phyloP scores from a whole-genome alignment of 495 filamentous ascomycete species.

The Copromyces sp. region DNA sequence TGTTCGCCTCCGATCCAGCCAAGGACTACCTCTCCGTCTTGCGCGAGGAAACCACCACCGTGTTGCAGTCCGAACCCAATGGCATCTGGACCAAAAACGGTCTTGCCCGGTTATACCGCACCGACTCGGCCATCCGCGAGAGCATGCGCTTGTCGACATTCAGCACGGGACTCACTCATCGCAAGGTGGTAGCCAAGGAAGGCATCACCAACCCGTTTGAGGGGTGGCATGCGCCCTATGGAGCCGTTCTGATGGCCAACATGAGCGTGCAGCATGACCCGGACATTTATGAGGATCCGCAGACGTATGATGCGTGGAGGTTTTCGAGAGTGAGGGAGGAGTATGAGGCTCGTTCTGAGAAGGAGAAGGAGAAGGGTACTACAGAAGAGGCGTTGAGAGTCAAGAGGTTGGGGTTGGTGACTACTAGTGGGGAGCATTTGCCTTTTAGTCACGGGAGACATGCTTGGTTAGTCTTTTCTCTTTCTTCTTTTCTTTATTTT shows the following conservation, averaged over 20 bases:
- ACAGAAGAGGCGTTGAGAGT: slow-evolving; percentile 17
- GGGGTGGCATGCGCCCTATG: slow-evolving; percentile 25
- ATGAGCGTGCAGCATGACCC: slow-evolving; percentile 22
- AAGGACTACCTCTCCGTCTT: slow-evolving; percentile 19
- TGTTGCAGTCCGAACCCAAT: slow-evolving; percentile 16
- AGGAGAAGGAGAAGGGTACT: slow-evolving; percentile 3
- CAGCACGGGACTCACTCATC: slow-evolving; percentile 20
- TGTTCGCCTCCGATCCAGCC: slow-evolving; percentile 26
- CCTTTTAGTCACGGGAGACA: slow-evolving; percentile 30
- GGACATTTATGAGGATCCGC: slow-evolving; percentile 22
- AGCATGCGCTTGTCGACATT: slow-evolving; percentile 26
- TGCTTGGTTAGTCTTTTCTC: slow-evolving; percentile 21
- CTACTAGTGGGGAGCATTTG: slow-evolving; percentile 23
- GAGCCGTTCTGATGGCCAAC: slow-evolving; percentile 22
- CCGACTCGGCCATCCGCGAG: slow-evolving; percentile 29
- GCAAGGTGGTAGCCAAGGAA: slow-evolving; percentile 24
- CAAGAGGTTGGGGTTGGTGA: slow-evolving; percentile 26
- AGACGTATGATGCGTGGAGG: slow-evolving; percentile 23
- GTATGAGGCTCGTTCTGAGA: slow-evolving; percentile 17
- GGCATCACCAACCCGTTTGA: slow-evolving; percentile 24
- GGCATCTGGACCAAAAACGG: slow-evolving; percentile 32
- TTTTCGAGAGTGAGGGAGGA: slow-evolving; percentile 22
- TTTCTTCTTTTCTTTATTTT: too few relatives aligned
- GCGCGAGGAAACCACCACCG: slow-evolving; percentile 25
- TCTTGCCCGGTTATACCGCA: slow-evolving; percentile 19